Evolutionary conservation across 2,329 filamentous ascomycete genomes (phyloP).

Genomic region (Apiospora hydei): DNA sequence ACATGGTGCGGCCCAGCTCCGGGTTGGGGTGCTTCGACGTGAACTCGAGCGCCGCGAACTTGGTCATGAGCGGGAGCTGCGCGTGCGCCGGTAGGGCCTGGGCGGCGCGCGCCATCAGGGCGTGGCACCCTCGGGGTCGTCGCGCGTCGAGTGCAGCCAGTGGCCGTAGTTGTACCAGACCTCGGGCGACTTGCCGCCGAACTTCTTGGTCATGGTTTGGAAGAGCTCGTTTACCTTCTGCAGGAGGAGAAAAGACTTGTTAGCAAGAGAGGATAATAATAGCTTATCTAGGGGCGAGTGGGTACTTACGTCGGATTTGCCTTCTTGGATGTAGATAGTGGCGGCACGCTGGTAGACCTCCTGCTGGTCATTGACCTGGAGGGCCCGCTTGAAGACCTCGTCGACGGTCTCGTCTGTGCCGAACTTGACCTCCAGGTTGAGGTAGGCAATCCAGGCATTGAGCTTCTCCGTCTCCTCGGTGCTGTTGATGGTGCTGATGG

Average conservation of each 20-base stretch:
- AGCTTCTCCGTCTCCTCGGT: slow-evolving; percentile 91
- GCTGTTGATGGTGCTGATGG: slow-evolving; percentile 89
- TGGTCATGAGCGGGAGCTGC: slow-evolving; percentile 77
- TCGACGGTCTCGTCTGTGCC: slow-evolving; percentile 84
- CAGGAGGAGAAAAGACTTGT: slow-evolving; percentile 24
- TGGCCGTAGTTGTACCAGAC: slow-evolving; percentile 96
- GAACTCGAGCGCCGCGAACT: slow-evolving; percentile 94
- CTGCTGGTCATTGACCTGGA: slow-evolving; percentile 90
- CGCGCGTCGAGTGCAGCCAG: slow-evolving; percentile 81
- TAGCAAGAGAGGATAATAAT: background rate
- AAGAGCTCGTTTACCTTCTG: slow-evolving; percentile 91
- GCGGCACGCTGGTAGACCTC: slow-evolving; percentile 89
- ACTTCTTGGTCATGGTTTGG: slow-evolving; percentile 86
- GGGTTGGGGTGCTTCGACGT: slow-evolving; percentile 80
- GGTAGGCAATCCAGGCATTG: slow-evolving; percentile 92
- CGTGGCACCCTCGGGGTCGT: slow-evolving; percentile 76
- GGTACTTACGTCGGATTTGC: slow-evolving; percentile 76
- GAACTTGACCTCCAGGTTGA: slow-evolving; percentile 94
- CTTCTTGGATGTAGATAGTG: slow-evolving; percentile 93
- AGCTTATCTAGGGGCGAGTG: background rate
- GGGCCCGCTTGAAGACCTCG: slow-evolving; percentile 88
- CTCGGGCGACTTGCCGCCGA: slow-evolving; percentile 77
- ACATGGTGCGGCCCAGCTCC: slow-evolving; percentile 93
- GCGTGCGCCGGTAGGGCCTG: slow-evolving; percentile 78
- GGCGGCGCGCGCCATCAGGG: slow-evolving; percentile 81